Evolutionary conservation across 331 rosid genomes (phyloP), one percentile per base, ranked within the genome.

Genomic region (Cydonia oblonga): DNA sequence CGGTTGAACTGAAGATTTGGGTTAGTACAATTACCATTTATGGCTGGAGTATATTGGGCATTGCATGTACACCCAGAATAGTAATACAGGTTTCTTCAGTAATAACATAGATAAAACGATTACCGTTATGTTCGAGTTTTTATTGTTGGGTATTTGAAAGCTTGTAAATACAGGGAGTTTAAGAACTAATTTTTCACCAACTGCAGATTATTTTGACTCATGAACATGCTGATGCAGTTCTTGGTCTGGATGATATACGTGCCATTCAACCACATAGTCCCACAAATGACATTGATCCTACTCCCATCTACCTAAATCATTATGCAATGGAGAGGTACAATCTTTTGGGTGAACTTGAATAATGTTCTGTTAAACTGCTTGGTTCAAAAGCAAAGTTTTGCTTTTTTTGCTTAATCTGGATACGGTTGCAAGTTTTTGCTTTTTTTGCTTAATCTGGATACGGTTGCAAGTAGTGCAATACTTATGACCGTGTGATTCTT

Each of bases 181-280:
- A 5, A n/a, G 18, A 40, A 57, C 63, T 69, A 69, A 40, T 29
- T 61, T 49, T 66, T 42, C 66, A 44, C 76, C 24, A 52, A 40
- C 72, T 85, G 85, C 96, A 95, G 98, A 87, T 93, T 74, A 75
- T 93, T 75, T 87, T 95, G 88, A 91, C 97, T 83, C 98, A 91
- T 79, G 98, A 91, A 76, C 98, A 95, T 83, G 98, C 98, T 4
- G 98, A 91, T 84, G 98, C 98, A 70, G 92, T 91, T 81, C 96
- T 95, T 88, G 98, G 98, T 75, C 84, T 95, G 86, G 98, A 95
- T 88, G 96, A 95, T 71, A 69, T 95, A 74, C 92, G 96, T 44
- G 86, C 87, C 71, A 88, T 88, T 60, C 96, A 89, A 84, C 92
- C 93, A 60, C 82, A 35, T 83, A 91, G 99, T 73, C 68, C 93